Evolutionary conservation across 2,329 filamentous ascomycete species (phyloP).

Genomic region (Cercospora berteroae): DNA sequence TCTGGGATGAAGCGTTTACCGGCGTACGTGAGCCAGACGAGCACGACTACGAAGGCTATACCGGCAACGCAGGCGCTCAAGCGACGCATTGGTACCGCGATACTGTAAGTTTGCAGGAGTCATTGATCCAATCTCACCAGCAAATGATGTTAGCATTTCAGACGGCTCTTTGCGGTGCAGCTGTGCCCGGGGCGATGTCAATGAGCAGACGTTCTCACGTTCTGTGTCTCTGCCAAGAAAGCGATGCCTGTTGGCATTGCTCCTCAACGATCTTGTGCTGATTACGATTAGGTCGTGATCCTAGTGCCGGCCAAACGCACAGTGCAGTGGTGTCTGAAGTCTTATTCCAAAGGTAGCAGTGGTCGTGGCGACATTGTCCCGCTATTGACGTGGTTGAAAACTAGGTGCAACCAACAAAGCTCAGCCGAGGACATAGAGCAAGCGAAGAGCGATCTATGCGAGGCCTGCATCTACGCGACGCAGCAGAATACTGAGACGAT

Average conservation of each 20-base stretch:
- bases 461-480: background rate
- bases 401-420: background rate
- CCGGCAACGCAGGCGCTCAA: background rate
- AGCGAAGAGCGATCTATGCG: background rate
- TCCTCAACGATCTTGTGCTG: background rate
- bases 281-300: background rate
- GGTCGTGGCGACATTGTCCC: background rate
- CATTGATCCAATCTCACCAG: background rate
- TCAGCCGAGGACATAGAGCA: background rate
- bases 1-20: background rate
- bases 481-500: background rate
- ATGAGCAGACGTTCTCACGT: background rate
- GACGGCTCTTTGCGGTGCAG: background rate
- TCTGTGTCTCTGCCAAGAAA: background rate
- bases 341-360: background rate
- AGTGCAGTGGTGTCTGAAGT: background rate
- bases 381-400: background rate
- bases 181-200: background rate
- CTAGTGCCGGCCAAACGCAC: background rate
- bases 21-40: background rate
- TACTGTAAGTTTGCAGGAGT: background rate
- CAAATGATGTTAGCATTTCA: background rate
- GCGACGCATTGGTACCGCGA: background rate
- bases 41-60: background rate
- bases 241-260: background rate